Conservation (phyloP, 1,139 yeast species). For the Kurtzmaniella quercitrusa region DNA sequence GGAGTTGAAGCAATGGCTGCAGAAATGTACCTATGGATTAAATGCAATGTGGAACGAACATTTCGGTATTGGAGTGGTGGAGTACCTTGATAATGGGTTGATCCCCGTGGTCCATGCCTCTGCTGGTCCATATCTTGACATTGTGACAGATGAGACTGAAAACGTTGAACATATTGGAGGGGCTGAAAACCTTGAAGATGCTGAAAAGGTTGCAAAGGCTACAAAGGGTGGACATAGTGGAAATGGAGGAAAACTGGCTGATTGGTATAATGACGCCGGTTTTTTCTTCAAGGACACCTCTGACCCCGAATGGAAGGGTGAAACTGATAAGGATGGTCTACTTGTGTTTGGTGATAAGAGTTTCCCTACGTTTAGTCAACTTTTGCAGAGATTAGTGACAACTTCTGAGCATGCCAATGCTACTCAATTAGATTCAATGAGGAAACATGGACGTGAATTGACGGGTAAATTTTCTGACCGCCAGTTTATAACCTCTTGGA, state of each 20-base stretch:
- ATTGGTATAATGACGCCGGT: slow-evolving; percentile 53
- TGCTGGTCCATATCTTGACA: slow-evolving; percentile 87
- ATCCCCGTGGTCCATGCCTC: slow-evolving; percentile 91
- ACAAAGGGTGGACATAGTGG: too few species aligned
- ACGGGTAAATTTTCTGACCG: slow-evolving; percentile 67
- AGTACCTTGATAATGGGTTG: slow-evolving; percentile 81
- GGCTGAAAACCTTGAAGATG: slow-evolving; percentile 7
- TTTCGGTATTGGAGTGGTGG: slow-evolving; percentile 97
- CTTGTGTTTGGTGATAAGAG: slow-evolving; percentile 16
- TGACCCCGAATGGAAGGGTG: slow-evolving; percentile 52
- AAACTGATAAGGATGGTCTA: slow-evolving; percentile 11
- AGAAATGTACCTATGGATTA: slow-evolving; percentile 68
- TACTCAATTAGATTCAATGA: slow-evolving; percentile 35
- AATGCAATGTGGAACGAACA: slow-evolving; percentile 99
- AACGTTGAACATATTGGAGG: slow-evolving; percentile 5
- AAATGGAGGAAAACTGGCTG: not conserved
- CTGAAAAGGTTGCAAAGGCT: not conserved
- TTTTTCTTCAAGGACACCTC: slow-evolving; percentile 61
- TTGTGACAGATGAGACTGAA: slow-evolving; percentile 40
- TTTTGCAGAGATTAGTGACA: slow-evolving; percentile 38
- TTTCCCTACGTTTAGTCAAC: slow-evolving; percentile 37
- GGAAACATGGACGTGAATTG: slow-evolving; percentile 48
- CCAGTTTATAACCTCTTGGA: slow-evolving; percentile 63
- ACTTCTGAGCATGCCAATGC: slow-evolving; percentile 35
- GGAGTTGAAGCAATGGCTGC: slow-evolving; percentile 51